Percentiles rank a stretch among this genome's conserved stretches.
phyloP scores from a whole-genome alignment of 345 rosid genomes.

The Ailanthus altissimus region DNA sequence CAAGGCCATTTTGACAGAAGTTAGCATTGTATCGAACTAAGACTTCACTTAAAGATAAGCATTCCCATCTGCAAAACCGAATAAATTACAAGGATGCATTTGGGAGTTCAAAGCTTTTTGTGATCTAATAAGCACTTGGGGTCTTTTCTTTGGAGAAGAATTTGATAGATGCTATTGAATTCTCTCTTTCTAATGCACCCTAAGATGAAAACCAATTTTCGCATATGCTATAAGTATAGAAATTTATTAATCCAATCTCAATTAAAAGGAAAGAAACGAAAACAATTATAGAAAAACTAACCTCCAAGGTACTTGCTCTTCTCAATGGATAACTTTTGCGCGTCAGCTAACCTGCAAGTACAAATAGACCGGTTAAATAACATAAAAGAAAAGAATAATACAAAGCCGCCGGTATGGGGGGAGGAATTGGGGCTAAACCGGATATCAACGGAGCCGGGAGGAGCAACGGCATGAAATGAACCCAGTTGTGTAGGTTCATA shows the following conservation, averaged over 20 bases:
- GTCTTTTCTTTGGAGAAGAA: background rate
- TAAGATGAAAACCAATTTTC: background rate
- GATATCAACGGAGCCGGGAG: slow-evolving; percentile 82
- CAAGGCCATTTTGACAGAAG: background rate
- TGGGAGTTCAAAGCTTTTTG: background rate
- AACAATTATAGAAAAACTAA: slow-evolving; percentile 31
- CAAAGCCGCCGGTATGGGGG: background rate
- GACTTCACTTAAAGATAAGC: background rate
- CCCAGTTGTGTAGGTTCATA: slow-evolving; percentile 81
- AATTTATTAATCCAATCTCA: background rate
- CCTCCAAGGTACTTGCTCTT: slow-evolving; percentile 99
- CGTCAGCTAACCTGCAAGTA: slow-evolving; percentile 62
- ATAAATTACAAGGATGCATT: background rate
- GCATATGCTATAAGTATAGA: background rate
- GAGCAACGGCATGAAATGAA: slow-evolving; percentile 95
- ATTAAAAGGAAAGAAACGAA: background rate
- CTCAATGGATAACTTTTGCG: slow-evolving; percentile 83
- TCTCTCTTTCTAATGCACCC: background rate
- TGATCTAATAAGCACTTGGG: background rate
- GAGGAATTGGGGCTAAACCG: slow-evolving; percentile 31
- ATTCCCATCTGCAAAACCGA: background rate
- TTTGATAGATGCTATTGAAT: background rate
- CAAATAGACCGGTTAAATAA: background rate
- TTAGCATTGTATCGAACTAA: background rate
- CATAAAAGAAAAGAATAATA: background rate